A percentile compares a stretch with the other conserved stretches of the same genome.
These are phyloP conservation scores for Linanthus parryae DNA, from an alignment of 148 eudicot genomes.

Conservation along the genomic window DNA sequence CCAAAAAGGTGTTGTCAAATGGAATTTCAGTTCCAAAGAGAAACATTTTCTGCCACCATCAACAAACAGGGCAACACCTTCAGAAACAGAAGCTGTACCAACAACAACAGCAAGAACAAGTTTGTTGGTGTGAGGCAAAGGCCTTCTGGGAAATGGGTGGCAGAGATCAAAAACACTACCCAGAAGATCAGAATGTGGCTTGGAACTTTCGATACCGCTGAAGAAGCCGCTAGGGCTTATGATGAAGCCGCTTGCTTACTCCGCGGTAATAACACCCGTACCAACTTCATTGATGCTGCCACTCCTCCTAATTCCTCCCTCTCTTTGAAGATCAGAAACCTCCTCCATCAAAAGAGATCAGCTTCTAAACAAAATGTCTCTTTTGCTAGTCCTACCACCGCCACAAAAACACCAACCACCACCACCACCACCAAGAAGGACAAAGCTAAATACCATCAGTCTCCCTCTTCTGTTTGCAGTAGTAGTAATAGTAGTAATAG, in stretches of 20 bases:
- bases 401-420: too few relatives aligned
- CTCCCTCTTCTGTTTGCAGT: too few relatives aligned
- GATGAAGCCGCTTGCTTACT: constrained; percentile 12
- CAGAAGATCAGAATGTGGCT: constrained; percentile 68
- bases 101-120: constrained; percentile 20
- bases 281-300: not conserved
- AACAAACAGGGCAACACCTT: too few relatives aligned
- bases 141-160: constrained; percentile 80
- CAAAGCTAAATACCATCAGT: too few relatives aligned
- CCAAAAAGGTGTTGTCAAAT: too few relatives aligned
- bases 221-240: constrained; percentile 32
- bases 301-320: constrained; percentile 10
- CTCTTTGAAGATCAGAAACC: constrained; percentile 4
- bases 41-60: too few relatives aligned
- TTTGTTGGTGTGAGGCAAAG: constrained; percentile 75
- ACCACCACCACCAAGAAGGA: too few relatives aligned
- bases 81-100: not conserved
- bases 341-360: constrained; percentile 8
- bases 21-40: too few relatives aligned
- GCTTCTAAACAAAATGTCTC: too few relatives aligned
- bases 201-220: constrained; percentile 67
- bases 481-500: too few relatives aligned
- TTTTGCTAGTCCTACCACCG: too few relatives aligned
- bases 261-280: constrained; percentile 5
- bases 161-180: constrained; percentile 68